These are phyloP conservation scores for Trichoderma erinaceum DNA, from an alignment of 495 filamentous ascomycete species.

Conservation along the genomic window DNA sequence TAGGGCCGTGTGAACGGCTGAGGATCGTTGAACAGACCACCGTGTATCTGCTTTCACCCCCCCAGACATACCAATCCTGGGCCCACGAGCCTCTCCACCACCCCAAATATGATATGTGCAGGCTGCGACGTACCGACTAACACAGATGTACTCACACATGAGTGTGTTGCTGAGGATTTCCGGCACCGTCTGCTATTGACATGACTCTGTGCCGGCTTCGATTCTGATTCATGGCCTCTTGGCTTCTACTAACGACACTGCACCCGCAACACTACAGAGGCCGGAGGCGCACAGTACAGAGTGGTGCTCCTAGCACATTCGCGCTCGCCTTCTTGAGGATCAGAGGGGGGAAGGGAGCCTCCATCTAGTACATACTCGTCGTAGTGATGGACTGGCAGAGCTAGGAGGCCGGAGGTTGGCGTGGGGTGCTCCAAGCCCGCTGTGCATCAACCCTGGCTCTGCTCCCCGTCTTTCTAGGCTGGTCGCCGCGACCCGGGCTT, in stretches of 20 bases:
- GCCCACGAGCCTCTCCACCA: slow-evolving; percentile 11
- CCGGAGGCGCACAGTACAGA: not conserved
- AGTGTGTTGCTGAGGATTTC: not conserved
- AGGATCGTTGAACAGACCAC: slow-evolving; percentile 1
- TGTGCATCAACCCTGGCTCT: not conserved
- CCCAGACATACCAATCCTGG: not conserved
- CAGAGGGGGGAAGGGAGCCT: slow-evolving; percentile 12
- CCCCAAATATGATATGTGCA: not conserved
- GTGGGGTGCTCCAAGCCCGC: slow-evolving; percentile 12
- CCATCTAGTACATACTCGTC: not conserved
- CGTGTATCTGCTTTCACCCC: not conserved
- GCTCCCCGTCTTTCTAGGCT: slow-evolving; percentile 13
- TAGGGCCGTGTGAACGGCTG: not conserved
- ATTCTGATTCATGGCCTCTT: not conserved
- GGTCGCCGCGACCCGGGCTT: not conserved
- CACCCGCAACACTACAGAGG: not conserved
- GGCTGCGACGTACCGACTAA: not conserved
- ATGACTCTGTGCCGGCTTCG: not conserved
- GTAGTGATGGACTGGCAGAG: not conserved
- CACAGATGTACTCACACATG: not conserved
- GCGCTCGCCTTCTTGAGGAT: not conserved
- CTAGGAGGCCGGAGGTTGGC: slow-evolving; percentile 5
- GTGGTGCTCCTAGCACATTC: not conserved
- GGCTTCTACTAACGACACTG: not conserved
- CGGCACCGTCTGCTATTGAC: not conserved